Conservation (phyloP, 129 eudicot species). For the Logfia minima region DNA sequence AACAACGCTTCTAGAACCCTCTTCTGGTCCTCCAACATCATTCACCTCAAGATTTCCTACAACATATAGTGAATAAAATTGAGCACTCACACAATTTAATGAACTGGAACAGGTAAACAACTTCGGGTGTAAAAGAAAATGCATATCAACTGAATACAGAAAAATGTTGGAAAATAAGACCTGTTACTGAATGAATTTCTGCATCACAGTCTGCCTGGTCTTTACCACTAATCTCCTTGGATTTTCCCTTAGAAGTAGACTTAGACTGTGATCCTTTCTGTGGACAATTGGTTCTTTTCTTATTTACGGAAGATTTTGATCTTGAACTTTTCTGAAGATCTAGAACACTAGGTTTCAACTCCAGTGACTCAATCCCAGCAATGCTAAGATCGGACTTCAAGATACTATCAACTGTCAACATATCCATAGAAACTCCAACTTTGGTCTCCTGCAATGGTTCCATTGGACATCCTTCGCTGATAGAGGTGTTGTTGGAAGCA, state of each 20-base stretch:
- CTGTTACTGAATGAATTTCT: conserved; percentile 43
- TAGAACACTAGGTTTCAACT: conserved; percentile 32
- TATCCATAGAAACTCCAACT: conserved; percentile 25
- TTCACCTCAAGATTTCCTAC: conserved; percentile 40
- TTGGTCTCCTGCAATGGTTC: conserved; percentile 35
- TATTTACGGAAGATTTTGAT: conserved; percentile 33
- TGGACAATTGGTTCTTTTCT: conserved; percentile 25
- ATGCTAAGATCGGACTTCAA: conserved; percentile 34
- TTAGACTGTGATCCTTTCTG: conserved; percentile 38
- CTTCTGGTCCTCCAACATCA: conserved; percentile 39
- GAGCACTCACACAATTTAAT: not conserved
- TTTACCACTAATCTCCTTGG: conserved; percentile 35
- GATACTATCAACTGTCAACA: conserved; percentile 34
- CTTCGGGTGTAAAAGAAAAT: not conserved
- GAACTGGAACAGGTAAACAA: not conserved
- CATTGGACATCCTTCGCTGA: conserved; percentile 27
- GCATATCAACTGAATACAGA: conserved; percentile 6
- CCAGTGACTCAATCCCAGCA: conserved; percentile 38
- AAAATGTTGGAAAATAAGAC: conserved; percentile 19
- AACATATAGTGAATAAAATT: conserved; percentile 10
- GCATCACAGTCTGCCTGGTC: conserved; percentile 26
- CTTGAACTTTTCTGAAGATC: conserved; percentile 37
- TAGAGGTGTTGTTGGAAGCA: conserved; percentile 34
- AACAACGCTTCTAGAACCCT: conserved; percentile 29
- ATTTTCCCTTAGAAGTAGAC: conserved; percentile 22